Evolutionary conservation across 768 basidiomycete genomes (phyloP).

Genomic region (Termitomyces titanicus): DNA sequence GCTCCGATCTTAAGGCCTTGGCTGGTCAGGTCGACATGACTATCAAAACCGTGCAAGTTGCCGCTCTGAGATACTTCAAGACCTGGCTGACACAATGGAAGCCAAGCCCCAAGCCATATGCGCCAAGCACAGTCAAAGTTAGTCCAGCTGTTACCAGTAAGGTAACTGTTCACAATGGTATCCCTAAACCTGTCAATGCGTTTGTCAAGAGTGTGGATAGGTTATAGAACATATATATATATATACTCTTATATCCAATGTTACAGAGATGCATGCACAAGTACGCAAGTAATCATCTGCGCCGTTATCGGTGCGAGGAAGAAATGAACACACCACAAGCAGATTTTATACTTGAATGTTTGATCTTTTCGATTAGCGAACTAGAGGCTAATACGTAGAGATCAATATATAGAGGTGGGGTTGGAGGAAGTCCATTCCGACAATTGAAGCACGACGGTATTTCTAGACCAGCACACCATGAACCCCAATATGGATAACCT

Average conservation of each 20-base stretch:
- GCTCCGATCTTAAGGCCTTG: slow-evolving; percentile 48
- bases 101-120: slow-evolving; percentile 12
- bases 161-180: neutral
- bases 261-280: neutral
- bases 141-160: neutral
- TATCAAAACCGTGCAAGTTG: slow-evolving; percentile 48
- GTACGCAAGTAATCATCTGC: neutral
- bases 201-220: slow-evolving; percentile 28
- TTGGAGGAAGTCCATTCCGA: too few relatives aligned
- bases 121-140: neutral
- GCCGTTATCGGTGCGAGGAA: neutral
- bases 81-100: slow-evolving; percentile 52
- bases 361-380: too few relatives aligned
- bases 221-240: slow-evolving; percentile 3
- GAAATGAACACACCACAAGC: neutral
- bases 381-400: too few relatives aligned
- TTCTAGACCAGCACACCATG: too few relatives aligned
- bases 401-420: too few relatives aligned
- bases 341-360: too few relatives aligned
- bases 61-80: slow-evolving; percentile 50
- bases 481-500: too few relatives aligned
- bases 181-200: slow-evolving; percentile 30
- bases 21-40: slow-evolving; percentile 46
- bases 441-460: too few relatives aligned
- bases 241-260: too few relatives aligned